Evolutionary conservation across 2,329 filamentous ascomycete species (phyloP).

Genomic region (Trichoderma sp.): DNA sequence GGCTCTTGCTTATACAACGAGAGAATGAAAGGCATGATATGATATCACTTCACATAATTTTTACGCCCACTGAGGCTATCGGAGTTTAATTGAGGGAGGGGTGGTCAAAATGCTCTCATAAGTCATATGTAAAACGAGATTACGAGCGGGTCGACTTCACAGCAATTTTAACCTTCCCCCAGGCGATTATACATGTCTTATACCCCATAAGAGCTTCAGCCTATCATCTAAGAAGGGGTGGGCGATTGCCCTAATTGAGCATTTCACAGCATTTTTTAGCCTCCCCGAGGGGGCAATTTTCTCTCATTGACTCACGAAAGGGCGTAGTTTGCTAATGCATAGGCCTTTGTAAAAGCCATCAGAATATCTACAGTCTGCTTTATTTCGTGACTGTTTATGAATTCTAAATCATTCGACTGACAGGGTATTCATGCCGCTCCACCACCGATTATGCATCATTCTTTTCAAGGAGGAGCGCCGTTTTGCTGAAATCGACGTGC

Average conservation of each 20-base stretch:
- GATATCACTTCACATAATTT: too few species aligned
- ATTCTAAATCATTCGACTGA: not conserved
- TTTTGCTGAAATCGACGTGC: not conserved
- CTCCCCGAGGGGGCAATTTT: not conserved
- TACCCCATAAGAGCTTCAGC: too few species aligned
- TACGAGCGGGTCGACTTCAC: too few species aligned
- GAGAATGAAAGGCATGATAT: too few species aligned
- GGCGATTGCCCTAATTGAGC: too few species aligned
- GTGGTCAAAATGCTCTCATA: too few species aligned
- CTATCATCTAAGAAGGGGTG: too few species aligned
- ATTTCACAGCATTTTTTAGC: not conserved
- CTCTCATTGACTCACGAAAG: not conserved
- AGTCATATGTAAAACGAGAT: too few species aligned
- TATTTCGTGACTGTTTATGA: not conserved
- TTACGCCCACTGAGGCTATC: too few species aligned
- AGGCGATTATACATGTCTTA: not conserved
- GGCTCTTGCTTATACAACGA: too few species aligned
- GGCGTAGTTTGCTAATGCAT: too few species aligned
- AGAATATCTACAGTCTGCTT: not conserved
- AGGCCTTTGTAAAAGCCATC: not conserved
- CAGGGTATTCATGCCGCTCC: not conserved
- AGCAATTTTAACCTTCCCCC: not conserved
- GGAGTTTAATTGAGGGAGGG: too few species aligned
- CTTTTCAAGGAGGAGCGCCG: not conserved
- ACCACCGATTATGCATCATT: not conserved